phyloP scores from a whole-genome alignment of 2,329 filamentous ascomycete genomes.

The Botrytis tulipae region DNA sequence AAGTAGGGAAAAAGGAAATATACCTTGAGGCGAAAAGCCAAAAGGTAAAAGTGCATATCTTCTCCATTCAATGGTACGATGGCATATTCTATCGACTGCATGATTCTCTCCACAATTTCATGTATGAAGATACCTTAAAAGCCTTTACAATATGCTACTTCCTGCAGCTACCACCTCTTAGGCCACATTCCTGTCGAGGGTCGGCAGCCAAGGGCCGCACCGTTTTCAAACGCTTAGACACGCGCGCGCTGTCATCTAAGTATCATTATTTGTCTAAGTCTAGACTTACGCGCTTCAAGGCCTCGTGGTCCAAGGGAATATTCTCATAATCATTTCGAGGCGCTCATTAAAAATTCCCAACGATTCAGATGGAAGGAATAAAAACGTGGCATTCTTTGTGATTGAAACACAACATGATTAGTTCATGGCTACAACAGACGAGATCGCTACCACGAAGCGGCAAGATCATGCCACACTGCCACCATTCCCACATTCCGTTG shows the following conservation, averaged over 20 bases:
- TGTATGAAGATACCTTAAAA: not conserved
- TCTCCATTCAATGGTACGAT: constrained; percentile 5
- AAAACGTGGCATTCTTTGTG: constrained; percentile 19
- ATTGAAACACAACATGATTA: constrained; percentile 19
- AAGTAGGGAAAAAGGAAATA: not conserved
- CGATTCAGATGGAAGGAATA: not conserved
- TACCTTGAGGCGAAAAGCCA: not conserved
- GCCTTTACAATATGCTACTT: constrained; percentile 2
- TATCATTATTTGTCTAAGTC: not conserved
- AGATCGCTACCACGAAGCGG: constrained; percentile 19
- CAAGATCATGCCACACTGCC: constrained; percentile 22
- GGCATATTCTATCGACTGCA: constrained; percentile 1
- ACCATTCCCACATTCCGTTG: constrained; percentile 19
- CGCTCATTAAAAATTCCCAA: not conserved
- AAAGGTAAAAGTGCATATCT: constrained; percentile 8
- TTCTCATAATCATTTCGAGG: not conserved
- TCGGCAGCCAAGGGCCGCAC: constrained; percentile 16
- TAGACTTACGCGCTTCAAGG: constrained; percentile 8
- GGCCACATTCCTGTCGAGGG: constrained; percentile 9
- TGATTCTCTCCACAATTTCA: constrained; percentile 19
- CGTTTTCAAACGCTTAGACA: constrained; percentile 12
- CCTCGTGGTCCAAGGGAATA: not conserved
- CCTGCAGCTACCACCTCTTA: constrained; percentile 2
- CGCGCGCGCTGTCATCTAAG: constrained; percentile 7
- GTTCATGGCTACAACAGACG: constrained; percentile 10